Base-by-base conservation (phyloP, 176 grass and related monocot species). In the Elaeis guineensis region DNA sequence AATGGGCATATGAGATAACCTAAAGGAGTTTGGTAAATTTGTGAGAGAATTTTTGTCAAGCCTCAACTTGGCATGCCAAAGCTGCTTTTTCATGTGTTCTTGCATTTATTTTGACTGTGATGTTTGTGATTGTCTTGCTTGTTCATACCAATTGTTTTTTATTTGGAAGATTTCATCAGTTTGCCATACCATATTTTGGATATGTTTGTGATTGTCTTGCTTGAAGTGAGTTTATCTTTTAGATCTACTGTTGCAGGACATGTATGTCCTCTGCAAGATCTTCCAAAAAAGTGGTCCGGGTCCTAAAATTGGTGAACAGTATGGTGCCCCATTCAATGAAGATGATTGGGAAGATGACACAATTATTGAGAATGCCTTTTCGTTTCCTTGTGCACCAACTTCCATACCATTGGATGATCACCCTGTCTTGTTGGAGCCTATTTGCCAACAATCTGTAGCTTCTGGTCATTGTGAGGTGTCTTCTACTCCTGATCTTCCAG, bases 311-410 rank as follows among this genome's bases (percentile, higher is more conserved):
- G 86, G 91, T 22, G 86, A 86, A 58, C 83, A 96, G 5, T 90
- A 96, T 39, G 86, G 91, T 58, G 91, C 86, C 44, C 91, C 86
- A 69, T 96, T 96, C 39, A 81, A 78, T 8, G 92, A 96, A 69
- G 72, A 82, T 58, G 86, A 96, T 21, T 85, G 80, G 83, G 85
- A 90, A 51, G 86, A 83, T 26, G 73, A 81, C 22, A 29, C 17
- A 15, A 72, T 78, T 66, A 55, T 52, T 53, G 85, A 77, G 72
- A 19, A 57, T 68, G 65, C 73, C 59, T 57, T 75, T 78, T 50
- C 52, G 65, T 44, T 54, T 54, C 55, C 79, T 23, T 53, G 52
- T 80, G 67, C 25, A 19, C 21, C 55, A 51, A 72, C 54, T 49
- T 52, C 70, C 58, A 63, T 72, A 86, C 59, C 50, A 60, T 16